These are phyloP conservation scores for Herpetomonas tarakana DNA, from an alignment of 208 protist species.

Conservation along the genomic window DNA sequence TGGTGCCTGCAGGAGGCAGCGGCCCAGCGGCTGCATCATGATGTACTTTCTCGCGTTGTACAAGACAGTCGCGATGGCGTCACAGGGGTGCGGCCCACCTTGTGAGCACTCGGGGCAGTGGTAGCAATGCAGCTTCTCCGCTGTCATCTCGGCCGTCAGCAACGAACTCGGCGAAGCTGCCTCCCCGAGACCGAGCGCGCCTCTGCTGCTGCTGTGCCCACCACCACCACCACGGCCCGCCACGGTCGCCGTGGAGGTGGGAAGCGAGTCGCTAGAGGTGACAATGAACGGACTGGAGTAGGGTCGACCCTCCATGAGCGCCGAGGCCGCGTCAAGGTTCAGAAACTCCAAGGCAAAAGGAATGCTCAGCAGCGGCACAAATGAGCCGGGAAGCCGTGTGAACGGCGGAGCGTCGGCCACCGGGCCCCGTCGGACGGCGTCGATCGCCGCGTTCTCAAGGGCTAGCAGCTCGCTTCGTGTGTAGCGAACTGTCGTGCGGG, in stretches of 20 bases:
- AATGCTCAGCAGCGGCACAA: slow-evolving; percentile 28
- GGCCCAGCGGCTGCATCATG: slow-evolving; percentile 33
- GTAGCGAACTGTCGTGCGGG: slow-evolving; percentile 17
- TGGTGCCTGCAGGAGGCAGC: slow-evolving; percentile 56
- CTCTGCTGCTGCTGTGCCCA: background rate
- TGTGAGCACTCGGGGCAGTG: slow-evolving; percentile 28
- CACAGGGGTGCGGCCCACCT: slow-evolving; percentile 39
- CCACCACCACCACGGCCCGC: background rate
- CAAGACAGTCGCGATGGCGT: slow-evolving; percentile 23
- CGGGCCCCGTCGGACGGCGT: slow-evolving; percentile 18
- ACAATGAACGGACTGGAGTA: slow-evolving; percentile 14
- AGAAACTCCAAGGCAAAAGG: slow-evolving; percentile 50
- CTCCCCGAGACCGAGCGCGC: background rate
- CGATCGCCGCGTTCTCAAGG: slow-evolving; percentile 22
- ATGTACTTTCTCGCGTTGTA: slow-evolving; percentile 23
- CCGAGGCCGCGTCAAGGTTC: slow-evolving; percentile 39
- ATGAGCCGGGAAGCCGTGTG: slow-evolving; percentile 31
- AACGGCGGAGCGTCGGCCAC: slow-evolving; percentile 47
- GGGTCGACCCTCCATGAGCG: slow-evolving; percentile 21
- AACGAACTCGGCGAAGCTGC: background rate
- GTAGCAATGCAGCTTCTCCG: slow-evolving; percentile 16
- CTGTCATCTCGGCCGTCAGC: background rate
- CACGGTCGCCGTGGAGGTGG: background rate
- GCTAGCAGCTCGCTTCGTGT: slow-evolving; percentile 29
- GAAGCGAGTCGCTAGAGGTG: background rate